Conservation (phyloP, 2,329 filamentous ascomycete genomes). For the Stachybotrys chlorohalonatus region DNA sequence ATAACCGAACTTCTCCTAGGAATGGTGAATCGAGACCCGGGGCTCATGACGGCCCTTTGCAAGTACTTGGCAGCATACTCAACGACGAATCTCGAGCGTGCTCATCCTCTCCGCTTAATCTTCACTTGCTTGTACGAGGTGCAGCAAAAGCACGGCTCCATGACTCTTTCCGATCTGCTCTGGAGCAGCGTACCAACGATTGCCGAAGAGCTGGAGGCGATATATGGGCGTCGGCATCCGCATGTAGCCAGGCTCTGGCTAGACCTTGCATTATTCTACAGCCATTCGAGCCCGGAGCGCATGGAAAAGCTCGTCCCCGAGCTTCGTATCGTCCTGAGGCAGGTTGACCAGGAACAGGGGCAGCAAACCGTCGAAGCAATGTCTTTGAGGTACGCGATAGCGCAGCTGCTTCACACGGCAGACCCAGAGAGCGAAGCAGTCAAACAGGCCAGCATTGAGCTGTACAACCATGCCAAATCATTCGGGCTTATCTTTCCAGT, state of each 20-base stretch:
- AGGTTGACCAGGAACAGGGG: slow-evolving; percentile 25
- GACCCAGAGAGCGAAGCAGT: slow-evolving; percentile 23
- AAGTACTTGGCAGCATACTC: slow-evolving; percentile 35
- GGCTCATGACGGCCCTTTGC: slow-evolving; percentile 35
- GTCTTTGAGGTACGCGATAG: slow-evolving; percentile 29
- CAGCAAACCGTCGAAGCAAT: slow-evolving; percentile 24
- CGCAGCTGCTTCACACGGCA: slow-evolving; percentile 27
- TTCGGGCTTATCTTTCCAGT: slow-evolving; percentile 25
- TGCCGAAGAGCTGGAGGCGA: slow-evolving; percentile 34
- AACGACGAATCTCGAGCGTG: slow-evolving; percentile 31
- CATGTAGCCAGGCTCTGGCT: slow-evolving; percentile 33
- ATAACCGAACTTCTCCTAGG: slow-evolving; percentile 33
- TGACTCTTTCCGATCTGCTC: slow-evolving; percentile 31
- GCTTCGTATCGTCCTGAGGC: slow-evolving; percentile 23
- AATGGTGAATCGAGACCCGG: slow-evolving; percentile 33
- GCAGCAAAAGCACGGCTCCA: slow-evolving; percentile 33
- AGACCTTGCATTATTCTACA: slow-evolving; percentile 30
- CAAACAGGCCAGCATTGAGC: slow-evolving; percentile 24
- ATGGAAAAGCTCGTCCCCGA: slow-evolving; percentile 27
- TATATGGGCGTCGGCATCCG: slow-evolving; percentile 32
- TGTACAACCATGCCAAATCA: slow-evolving; percentile 26
- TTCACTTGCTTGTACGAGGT: slow-evolving; percentile 34
- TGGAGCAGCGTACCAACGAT: slow-evolving; percentile 31
- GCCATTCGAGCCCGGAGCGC: slow-evolving; percentile 24
- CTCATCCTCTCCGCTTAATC: slow-evolving; percentile 32